Conservation (phyloP, 495 filamentous ascomycete species). For the Trichoderma erinaceum region DNA sequence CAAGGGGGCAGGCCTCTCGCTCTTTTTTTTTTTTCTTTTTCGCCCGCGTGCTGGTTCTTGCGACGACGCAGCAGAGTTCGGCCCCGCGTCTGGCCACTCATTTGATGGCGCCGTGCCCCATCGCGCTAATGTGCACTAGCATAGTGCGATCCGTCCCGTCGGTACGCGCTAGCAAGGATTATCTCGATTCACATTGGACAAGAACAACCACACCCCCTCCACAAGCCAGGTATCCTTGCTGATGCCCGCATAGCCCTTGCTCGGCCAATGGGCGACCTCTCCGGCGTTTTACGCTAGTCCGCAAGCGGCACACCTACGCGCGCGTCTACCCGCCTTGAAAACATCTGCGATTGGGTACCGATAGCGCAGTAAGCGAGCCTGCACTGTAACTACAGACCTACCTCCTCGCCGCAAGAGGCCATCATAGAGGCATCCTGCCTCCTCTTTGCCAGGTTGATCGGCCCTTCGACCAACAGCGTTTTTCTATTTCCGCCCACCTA, state of each 20-base stretch:
- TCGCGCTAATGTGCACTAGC: background rate
- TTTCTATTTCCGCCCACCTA: background rate
- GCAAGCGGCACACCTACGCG: background rate
- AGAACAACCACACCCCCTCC: background rate
- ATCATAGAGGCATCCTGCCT: background rate
- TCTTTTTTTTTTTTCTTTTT: background rate
- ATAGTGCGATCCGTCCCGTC: constrained; percentile 14
- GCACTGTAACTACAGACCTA: constrained; percentile 5
- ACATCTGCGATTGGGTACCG: constrained; percentile 10
- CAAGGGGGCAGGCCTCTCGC: constrained; percentile 1
- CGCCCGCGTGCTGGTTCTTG: background rate
- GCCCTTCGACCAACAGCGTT: background rate
- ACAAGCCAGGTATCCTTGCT: background rate
- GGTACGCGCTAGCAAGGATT: constrained; percentile 6
- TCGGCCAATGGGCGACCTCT: constrained; percentile 13
- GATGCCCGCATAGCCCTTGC: background rate
- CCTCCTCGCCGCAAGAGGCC: background rate
- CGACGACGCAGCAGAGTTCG: constrained; percentile 3
- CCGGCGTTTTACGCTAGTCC: background rate
- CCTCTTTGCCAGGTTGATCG: background rate
- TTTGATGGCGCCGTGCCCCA: constrained; percentile 6
- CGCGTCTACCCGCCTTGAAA: constrained; percentile 9
- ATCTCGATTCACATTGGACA: background rate
- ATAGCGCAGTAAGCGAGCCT: constrained; percentile 12
- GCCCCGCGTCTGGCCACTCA: constrained; percentile 11